These are phyloP conservation scores for Seiridium unicorne DNA, from an alignment of 2,329 filamentous ascomycete genomes.

Conservation along the genomic window DNA sequence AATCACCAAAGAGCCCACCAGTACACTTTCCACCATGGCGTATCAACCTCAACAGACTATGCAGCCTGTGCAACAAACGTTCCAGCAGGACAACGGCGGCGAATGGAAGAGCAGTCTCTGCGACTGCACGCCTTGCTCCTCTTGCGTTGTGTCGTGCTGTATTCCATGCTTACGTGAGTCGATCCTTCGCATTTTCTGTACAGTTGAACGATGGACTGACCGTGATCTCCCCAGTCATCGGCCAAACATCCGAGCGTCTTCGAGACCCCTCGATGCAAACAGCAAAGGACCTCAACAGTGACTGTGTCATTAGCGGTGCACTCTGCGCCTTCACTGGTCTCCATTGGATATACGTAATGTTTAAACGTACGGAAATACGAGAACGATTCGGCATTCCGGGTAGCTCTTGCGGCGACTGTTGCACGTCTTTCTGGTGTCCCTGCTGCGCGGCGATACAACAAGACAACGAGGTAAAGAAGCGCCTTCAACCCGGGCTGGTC, in stretches of 20 bases:
- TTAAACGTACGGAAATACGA: slow-evolving; percentile 42
- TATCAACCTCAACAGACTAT: slow-evolving; percentile 6
- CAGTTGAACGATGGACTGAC: not conserved
- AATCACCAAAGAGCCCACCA: too few relatives aligned
- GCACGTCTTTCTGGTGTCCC: slow-evolving; percentile 28
- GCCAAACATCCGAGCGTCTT: slow-evolving; percentile 29
- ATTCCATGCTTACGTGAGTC: slow-evolving; percentile 28
- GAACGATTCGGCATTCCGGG: slow-evolving; percentile 43
- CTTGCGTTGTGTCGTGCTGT: slow-evolving; percentile 25
- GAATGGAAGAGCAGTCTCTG: slow-evolving; percentile 28
- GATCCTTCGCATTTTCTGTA: too few relatives aligned
- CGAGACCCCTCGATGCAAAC: slow-evolving; percentile 26
- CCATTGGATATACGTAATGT: slow-evolving; percentile 34
- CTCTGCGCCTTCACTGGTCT: slow-evolving; percentile 24
- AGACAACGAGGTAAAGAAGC: slow-evolving; percentile 49
- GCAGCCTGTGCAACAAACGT: not conserved
- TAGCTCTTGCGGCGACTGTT: slow-evolving; percentile 38
- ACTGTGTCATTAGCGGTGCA: slow-evolving; percentile 24
- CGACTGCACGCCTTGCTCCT: slow-evolving; percentile 24
- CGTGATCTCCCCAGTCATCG: slow-evolving; percentile 19
- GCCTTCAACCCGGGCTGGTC: slow-evolving; percentile 20
- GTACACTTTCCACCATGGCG: not conserved
- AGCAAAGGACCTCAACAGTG: slow-evolving; percentile 25
- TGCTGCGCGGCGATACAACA: slow-evolving; percentile 59
- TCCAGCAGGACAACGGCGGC: slow-evolving; percentile 14